Base-by-base conservation (phyloP, 257 asterid genomes). In the Solanum verrucosum region DNA sequence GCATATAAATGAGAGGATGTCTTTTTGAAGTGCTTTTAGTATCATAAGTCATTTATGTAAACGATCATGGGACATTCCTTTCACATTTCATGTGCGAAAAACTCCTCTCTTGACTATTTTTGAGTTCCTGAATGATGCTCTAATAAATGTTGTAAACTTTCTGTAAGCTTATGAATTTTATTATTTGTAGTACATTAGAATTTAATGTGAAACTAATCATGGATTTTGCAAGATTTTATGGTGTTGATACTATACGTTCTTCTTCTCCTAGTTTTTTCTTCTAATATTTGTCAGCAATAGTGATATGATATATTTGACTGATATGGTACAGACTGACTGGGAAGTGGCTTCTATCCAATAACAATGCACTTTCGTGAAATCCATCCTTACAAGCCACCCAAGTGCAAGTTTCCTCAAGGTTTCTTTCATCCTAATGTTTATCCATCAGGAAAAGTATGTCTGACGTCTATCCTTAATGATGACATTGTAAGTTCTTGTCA, bases 381-480 rank as follows among this genome's bases (percentile, higher is more conserved):
- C 83, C 93, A 94, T 87, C 99, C 98, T 13, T 95, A 98, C 91
- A 95, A 93, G 86, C 98, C 98, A n/a, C 98, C 98, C 2, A 94
- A 95, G 87, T 96, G 98, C 92, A 95, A 93, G 91, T 96, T 95
- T 82, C 98, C 97, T 21, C 93, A 31, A 82, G 97, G 95, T 8
- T 95, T 95, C 90, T 95, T 96, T 91, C 99, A 95, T 86, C 98
- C 98, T 37, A 96, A 95, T 60, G 95, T 94, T 3, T 94, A 94
- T 91, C 98, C 98, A 71, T 96, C 98, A 70, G 98, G 99, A 87
- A 95, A 97, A 15, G 98, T 96, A 44, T 94, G 96, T 59, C 91
- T 96, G 60, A 1, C 4, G n/a, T 95, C 98, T 42, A 95, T 95
- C 91, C 97, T 95, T 86, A 94, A 94, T 29, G 98, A 96, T 91